A percentile compares a stretch with the other conserved stretches of the same genome.
These are phyloP conservation scores for Rhodotorula babjevae DNA, from an alignment of 768 basidiomycete genomes.

Conservation along the genomic window DNA sequence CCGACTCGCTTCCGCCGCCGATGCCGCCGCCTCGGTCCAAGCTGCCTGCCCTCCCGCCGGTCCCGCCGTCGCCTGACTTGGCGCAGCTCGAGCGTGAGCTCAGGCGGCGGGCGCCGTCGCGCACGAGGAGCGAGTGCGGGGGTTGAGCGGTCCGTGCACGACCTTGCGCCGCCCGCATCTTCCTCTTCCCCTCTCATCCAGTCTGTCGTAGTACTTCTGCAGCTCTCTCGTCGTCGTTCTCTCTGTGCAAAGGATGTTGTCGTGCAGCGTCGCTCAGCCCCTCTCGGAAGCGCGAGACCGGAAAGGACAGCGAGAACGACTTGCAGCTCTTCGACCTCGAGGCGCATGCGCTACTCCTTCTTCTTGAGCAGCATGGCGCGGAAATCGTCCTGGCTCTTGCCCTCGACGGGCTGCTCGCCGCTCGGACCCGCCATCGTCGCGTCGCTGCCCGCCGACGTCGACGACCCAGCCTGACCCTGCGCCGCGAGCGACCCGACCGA, in stretches of 20 bases:
- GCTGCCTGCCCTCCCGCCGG: background rate
- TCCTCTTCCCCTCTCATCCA: background rate
- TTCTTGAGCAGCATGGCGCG: slow-evolving; percentile 62
- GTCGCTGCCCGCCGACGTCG: background rate
- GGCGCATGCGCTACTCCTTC: background rate
- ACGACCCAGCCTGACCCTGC: background rate
- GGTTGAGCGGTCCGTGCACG: no score
- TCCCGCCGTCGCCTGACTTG: background rate
- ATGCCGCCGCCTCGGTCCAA: background rate
- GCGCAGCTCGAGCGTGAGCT: background rate
- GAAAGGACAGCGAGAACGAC: background rate
- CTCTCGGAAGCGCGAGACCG: no score
- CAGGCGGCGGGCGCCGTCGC: background rate
- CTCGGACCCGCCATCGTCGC: no score
- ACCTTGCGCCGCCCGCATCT: no score
- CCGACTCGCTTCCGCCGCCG: background rate
- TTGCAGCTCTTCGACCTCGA: background rate
- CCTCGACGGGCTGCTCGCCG: slow-evolving; percentile 27
- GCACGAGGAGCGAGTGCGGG: background rate
- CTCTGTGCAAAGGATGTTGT: no score
- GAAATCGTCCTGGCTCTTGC: slow-evolving; percentile 71
- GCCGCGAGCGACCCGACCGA: background rate
- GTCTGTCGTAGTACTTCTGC: no score
- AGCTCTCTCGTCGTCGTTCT: no score
- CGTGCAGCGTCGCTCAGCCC: no score